A percentile compares a stretch with the other conserved stretches of the same genome.
phyloP scores from a whole-genome alignment of 2,329 filamentous ascomycete species.

The Ceratocystis cacaofunesta region DNA sequence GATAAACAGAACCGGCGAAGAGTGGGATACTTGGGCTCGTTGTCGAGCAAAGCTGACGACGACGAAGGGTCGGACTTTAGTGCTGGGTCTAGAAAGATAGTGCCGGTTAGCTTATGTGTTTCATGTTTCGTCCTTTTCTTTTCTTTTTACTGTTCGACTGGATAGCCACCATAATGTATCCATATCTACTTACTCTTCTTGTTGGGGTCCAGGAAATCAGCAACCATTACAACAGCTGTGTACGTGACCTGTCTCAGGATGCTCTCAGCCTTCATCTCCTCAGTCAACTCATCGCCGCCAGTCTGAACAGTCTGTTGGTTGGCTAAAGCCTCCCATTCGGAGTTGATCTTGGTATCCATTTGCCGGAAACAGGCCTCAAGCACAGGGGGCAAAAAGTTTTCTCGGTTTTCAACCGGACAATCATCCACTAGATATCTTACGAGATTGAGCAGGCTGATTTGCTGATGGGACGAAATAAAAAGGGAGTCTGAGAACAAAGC shows the following conservation, averaged over 20 bases:
- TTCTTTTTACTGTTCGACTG: too few relatives aligned
- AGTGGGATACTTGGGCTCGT: conserved; percentile 29
- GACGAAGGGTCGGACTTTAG: not conserved
- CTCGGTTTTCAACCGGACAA: conserved; percentile 64
- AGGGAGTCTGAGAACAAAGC: conserved; percentile 72
- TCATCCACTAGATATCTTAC: conserved; percentile 81
- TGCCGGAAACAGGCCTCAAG: conserved; percentile 69
- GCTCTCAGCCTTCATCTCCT: conserved; percentile 97
- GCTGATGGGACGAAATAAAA: conserved; percentile 76
- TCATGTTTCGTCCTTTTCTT: not conserved
- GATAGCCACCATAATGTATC: not conserved
- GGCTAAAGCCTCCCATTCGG: conserved; percentile 72
- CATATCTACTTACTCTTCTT: conserved; percentile 39
- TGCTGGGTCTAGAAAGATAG: conserved; percentile 8
- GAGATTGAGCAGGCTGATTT: conserved; percentile 83
- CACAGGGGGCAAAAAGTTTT: conserved; percentile 72
- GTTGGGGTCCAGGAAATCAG: conserved; percentile 68
- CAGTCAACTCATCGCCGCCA: conserved; percentile 64
- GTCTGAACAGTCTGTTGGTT: conserved; percentile 45
- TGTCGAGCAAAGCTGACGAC: not conserved
- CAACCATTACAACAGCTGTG: conserved; percentile 81
- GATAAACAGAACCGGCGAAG: conserved; percentile 73
- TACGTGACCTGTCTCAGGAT: conserved; percentile 87
- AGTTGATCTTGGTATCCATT: conserved; percentile 72
- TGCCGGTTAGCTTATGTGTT: not conserved